These are phyloP conservation scores for Bruguiera sexangula DNA, from an alignment of 345 rosid genomes.

Conservation along the genomic window DNA sequence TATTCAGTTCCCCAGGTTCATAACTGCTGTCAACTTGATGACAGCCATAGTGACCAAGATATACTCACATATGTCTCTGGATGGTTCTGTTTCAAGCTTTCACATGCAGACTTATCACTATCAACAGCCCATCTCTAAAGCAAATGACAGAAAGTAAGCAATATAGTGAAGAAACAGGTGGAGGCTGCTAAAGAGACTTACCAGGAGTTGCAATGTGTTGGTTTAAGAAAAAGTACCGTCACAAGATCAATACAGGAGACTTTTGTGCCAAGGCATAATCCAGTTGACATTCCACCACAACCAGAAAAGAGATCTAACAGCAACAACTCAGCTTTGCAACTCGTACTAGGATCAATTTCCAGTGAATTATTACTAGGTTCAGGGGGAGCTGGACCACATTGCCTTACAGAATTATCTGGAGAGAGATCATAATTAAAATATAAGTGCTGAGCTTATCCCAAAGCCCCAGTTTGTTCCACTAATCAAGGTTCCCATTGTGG, in stretches of 20 bases:
- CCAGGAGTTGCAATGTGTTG: slow-evolving; percentile 6
- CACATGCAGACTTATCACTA: slow-evolving; percentile 59
- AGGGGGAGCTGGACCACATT: slow-evolving; percentile 21
- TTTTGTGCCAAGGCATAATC: slow-evolving; percentile 87
- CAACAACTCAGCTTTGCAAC: slow-evolving; percentile 38
- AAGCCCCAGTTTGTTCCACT: neutral
- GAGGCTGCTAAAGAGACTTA: slow-evolving; percentile 12
- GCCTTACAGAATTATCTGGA: slow-evolving; percentile 38
- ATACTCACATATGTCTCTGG: slow-evolving; percentile 64
- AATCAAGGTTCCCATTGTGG: neutral
- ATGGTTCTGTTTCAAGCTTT: slow-evolving; percentile 85
- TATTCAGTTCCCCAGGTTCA: slow-evolving; percentile 3
- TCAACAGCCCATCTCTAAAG: slow-evolving; percentile 91
- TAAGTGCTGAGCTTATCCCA: neutral
- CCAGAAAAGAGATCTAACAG: slow-evolving; percentile 89
- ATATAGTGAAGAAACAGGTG: slow-evolving; percentile 11
- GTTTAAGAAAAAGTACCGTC: slow-evolving; percentile 55
- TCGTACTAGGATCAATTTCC: slow-evolving; percentile 29
- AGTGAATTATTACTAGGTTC: slow-evolving; percentile 17
- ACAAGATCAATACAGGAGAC: slow-evolving; percentile 58
- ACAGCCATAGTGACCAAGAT: neutral
- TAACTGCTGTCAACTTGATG: neutral
- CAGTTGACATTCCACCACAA: slow-evolving; percentile 99
- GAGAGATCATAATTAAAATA: slow-evolving; percentile 7
- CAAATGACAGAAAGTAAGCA: slow-evolving; percentile 22